Conservation (phyloP, 768 basidiomycete genomes). For the Naematelia aurantialba region DNA sequence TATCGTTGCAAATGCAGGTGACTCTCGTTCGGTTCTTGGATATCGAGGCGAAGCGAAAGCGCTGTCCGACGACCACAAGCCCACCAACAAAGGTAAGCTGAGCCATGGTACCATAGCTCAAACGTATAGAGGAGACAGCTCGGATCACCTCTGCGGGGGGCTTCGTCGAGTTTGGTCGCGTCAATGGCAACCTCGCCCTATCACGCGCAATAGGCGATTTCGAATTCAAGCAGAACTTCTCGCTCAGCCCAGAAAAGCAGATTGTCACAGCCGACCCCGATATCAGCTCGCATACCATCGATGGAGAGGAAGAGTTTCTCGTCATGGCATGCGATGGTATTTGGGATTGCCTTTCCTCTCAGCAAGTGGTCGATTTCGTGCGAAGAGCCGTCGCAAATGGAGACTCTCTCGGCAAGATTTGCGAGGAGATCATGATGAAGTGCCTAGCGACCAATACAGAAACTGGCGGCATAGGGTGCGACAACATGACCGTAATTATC, state of each 20-base stretch:
- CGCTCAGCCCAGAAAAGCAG: conserved; percentile 77
- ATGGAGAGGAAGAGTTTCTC: conserved; percentile 89
- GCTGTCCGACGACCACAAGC: conserved; percentile 93
- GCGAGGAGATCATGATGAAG: conserved; percentile 83
- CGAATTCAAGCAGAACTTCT: conserved; percentile 93
- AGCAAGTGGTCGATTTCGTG: conserved; percentile 85
- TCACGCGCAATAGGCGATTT: conserved; percentile 96
- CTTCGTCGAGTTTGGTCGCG: conserved; percentile 92
- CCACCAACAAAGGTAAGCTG: conserved; percentile 72
- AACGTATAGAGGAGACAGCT: conserved; percentile 65
- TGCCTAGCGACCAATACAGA: conserved; percentile 92
- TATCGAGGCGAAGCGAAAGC: conserved; percentile 80
- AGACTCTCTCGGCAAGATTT: conserved; percentile 73
- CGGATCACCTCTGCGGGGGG: conserved; percentile 89
- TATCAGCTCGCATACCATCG: conserved; percentile 71
- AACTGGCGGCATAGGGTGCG: conserved; percentile 91
- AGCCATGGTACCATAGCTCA: not conserved
- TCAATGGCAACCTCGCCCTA: conserved; percentile 94
- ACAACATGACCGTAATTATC: conserved; percentile 97
- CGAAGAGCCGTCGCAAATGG: conserved; percentile 76
- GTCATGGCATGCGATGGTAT: conserved; percentile 98
- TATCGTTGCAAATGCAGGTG: conserved; percentile 81
- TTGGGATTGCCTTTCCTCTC: conserved; percentile 94
- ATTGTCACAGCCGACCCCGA: conserved; percentile 95
- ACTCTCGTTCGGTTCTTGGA: conserved; percentile 84